Conservation (phyloP, 2,329 filamentous ascomycete genomes). For the Neopestalotiopsis sp. region DNA sequence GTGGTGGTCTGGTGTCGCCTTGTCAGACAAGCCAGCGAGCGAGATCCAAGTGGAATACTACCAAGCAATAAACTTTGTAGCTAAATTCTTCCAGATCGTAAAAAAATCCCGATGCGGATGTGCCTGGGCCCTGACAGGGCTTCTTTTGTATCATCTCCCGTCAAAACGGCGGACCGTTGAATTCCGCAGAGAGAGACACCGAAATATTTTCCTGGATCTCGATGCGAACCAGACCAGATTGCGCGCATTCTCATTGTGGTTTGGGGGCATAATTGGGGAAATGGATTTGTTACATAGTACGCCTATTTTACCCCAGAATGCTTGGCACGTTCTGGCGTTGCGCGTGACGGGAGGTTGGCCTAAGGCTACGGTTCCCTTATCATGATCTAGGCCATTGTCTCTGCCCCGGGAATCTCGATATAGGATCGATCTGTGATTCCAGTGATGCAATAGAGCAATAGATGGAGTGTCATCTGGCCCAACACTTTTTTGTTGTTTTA, state of each 20-base stretch:
- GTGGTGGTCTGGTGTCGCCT: not conserved
- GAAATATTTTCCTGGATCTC: not conserved
- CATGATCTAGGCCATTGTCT: not conserved
- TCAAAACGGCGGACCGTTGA: not conserved
- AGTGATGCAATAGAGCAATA: not conserved
- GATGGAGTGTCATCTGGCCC: constrained; percentile 1
- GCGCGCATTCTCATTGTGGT: not conserved
- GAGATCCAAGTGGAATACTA: not conserved
- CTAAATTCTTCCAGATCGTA: not conserved
- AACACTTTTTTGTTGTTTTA: not conserved
- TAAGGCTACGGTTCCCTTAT: not conserved
- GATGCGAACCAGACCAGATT: not conserved
- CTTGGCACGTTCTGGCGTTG: not conserved
- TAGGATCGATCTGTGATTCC: not conserved
- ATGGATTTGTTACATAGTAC: not conserved
- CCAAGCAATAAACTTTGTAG: too few relatives aligned
- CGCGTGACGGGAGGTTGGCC: constrained; percentile 3
- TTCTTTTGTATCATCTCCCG: not conserved
- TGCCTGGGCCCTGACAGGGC: not conserved
- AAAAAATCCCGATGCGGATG: not conserved
- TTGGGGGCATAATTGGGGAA: not conserved
- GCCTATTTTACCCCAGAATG: not conserved
- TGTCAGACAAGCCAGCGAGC: not conserved
- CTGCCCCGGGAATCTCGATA: constrained; percentile 1
- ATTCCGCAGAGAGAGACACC: not conserved